Evolutionary conservation across 2,329 filamentous ascomycete species (phyloP), one percentile per base, ranked within the genome.

Genomic region (Macrophomina phaseolina): DNA sequence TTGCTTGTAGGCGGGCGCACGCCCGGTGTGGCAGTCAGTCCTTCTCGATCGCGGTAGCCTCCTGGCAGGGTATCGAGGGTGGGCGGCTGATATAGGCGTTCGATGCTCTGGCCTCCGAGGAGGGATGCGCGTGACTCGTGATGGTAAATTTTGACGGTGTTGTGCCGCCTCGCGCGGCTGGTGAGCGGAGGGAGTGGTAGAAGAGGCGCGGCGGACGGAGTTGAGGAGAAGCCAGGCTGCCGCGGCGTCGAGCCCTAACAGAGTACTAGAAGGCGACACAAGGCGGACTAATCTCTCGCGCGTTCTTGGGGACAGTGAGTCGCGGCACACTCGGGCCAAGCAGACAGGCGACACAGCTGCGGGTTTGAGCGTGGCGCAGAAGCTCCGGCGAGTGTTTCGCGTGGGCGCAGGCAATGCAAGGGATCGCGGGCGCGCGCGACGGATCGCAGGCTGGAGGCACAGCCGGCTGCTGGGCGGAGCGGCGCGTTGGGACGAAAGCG

Each of bases 101-200:
- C 82, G 58, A 84, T 81, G 62, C 81, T 81, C 72, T 85, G 83
- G 71, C 83, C 84, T 80, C 85, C 86, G 72, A 89, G 81, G 74
- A 89, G 84, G 81, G 85, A 88, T 75, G 84, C 77, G 74, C 85
- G 82, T 66, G 84, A 82, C 75, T 84, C 82, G 81, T 87, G 84
- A 72, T 81, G 82, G 77, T 78, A 79, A 85, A 86, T 85, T 80
- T 86, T 87, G 77, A 73, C 76, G 71, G 72, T 72, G 48, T 45
- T 65, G 48, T 55, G 56, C 65, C 65, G 65, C 65, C 65, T 48
- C 38, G 65, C 56, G 65, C 65, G 65, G 65, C 65, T 60, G 53
- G 53, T 65, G 55, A n/a, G 34, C 34, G 56, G 65, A 49, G 53
- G 45, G 48, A 18, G 58, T 36, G 36, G 53, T 30, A 61, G 55